Base-by-base conservation (phyloP, 352 stramenopile genomes). In the Globisporangium splendens region DNA sequence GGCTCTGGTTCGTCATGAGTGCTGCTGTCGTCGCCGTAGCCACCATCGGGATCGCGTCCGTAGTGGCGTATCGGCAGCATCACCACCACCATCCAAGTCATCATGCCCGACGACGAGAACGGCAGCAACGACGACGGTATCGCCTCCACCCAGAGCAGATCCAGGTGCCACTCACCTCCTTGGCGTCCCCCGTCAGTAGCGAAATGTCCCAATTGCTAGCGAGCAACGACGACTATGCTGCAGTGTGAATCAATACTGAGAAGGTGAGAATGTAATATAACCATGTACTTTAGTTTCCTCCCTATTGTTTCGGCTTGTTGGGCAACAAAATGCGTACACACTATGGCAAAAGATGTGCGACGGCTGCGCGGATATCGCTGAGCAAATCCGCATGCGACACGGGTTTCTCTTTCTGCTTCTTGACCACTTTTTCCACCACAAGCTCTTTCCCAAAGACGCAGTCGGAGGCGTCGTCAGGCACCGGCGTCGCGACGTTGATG, bases 351-450 rank as follows among this genome's bases (percentile, higher is more conserved):
- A 83, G 69, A 38, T 65, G 59, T 42, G 73, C 71, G 15, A 83
- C 73, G 2, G 73, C 69, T 33, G 73, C 73, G 12, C 73, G 73
- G 31, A 83, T 83, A 12, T 68, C 73, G 18, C 58, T 64, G 15
- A 83, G 41, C 20, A 78, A 41, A 38, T 83, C 69, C 3, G 48
- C 56, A 28, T 80, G 71, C 3, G 64, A 52, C 5, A 72, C 20
- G 5, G 46, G 33, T 21, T 68, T 66, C 14, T 49, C 24, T 8
- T 50, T 59, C 59, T 24, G 39, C 59, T 54, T 52, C 35, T 18
- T 21, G 31, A 13, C 7, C 13, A 10, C 10, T 35, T 51, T 59
- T 24, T 18, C 38, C 13, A 52, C 68, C 3, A 18, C 55, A 3
- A 41, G 35, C 0, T 53, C 54, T 65, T 75, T 77, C 0, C 77